Conservation (phyloP, 352 stramenopile species). For the Ophiocytium majus region DNA sequence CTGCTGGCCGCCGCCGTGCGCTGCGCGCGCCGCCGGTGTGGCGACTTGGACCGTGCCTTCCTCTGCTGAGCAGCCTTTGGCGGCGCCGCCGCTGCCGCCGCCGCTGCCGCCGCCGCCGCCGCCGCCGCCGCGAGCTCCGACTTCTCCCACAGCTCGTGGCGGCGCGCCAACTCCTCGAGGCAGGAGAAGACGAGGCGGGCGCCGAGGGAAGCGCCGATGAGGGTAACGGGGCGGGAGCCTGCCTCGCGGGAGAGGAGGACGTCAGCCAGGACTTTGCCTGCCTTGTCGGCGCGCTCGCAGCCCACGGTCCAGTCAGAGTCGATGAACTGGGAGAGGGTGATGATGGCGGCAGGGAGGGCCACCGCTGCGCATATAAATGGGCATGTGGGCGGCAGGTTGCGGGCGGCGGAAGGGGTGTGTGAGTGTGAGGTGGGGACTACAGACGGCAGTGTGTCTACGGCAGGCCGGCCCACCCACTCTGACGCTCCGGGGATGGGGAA, state of each 20-base stretch:
- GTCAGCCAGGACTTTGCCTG: constrained; percentile 55
- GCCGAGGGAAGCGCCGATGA: constrained; percentile 81
- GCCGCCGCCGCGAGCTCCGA: not conserved
- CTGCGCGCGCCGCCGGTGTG: constrained; percentile 15
- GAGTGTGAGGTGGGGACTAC: too few relatives aligned
- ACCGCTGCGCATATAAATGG: constrained; percentile 14
- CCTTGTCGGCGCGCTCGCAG: constrained; percentile 51
- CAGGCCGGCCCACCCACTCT: too few relatives aligned
- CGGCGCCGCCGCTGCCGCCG: not conserved
- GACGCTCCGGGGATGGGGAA: too few relatives aligned
- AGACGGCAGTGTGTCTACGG: too few relatives aligned
- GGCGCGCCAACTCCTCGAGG: constrained; percentile 74
- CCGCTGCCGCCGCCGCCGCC: not conserved
- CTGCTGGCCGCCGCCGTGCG: constrained; percentile 20
- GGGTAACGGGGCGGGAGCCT: constrained; percentile 67
- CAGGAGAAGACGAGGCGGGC: constrained; percentile 80
- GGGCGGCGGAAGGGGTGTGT: too few relatives aligned
- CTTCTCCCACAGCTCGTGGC: constrained; percentile 50
- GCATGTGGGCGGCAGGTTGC: too few relatives aligned
- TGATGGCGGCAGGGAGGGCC: constrained; percentile 2
- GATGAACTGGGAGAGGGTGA: constrained; percentile 38
- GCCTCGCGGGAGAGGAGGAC: constrained; percentile 51
- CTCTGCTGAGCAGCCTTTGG: too few relatives aligned
- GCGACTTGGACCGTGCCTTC: not conserved
- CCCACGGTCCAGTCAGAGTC: constrained; percentile 52